Base-by-base conservation (phyloP, 495 filamentous ascomycete genomes). In the Xylaria grammica region DNA sequence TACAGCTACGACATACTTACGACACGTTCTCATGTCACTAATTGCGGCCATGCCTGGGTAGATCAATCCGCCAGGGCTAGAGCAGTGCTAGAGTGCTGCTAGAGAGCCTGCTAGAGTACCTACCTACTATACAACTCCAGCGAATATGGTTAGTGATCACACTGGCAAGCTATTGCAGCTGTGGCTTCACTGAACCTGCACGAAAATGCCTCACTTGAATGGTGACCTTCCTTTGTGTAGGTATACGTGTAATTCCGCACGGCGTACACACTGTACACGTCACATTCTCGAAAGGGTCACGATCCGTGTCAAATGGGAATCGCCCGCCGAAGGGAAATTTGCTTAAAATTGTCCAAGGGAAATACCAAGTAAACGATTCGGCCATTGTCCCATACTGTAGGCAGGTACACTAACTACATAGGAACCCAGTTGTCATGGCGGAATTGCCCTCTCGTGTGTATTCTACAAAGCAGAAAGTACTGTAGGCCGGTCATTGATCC, bases 151-250 rank as follows among this genome's bases (percentile, higher is more conserved):
- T 48, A 22, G 27, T 19, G 38, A 54, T 53, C 27, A 46, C 46
- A 19, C 34, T 32, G 59, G 49, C 58, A 48, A 42, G 48, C 36
- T 62, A 32, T 53, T 55, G 38, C 58, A 42, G 58, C 24, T 61
- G 58, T 61, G 58, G 58, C 58, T 61, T 60, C 32, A 17, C 22
- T 61, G 11, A 30, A 11, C 24, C 58, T 46, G 30, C 20, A 24
- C 48, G 45, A 30, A 61, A 61, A 61, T 61, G 22, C 58, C 58
- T 61, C 58, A 61, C 7, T 29, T 20, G 32, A 61, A 61, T 50
- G 27, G 11, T 24, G 29, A 9, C 11, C 42, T 29, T 30, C 20
- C 19, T 45, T 7, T 44, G 32, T 17, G 32, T 46, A 13, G 3
- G 17, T 26, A 30, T 30, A 27, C 27, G 42, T 36, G 40, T 8